Percentiles rank a stretch among this genome's conserved stretches.
Conservation (phyloP, 208 protist genomes). For the Borovskyia barvae region DNA sequence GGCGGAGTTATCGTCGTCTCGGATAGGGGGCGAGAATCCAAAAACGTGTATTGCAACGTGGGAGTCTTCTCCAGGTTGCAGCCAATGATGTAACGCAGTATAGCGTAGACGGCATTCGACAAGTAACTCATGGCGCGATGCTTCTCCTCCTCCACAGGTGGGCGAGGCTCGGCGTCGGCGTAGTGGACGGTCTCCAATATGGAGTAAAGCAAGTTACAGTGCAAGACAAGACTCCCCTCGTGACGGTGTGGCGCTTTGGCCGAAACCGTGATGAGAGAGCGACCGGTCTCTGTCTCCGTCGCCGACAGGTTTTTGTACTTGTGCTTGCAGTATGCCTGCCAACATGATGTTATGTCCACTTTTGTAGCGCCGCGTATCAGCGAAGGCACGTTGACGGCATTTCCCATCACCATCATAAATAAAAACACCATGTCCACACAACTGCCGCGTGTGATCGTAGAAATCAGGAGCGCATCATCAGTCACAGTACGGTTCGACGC, state of each 20-base stretch:
- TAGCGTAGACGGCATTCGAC: constrained; percentile 60
- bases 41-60: constrained; percentile 46
- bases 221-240: constrained; percentile 38
- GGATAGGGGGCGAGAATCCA: constrained; percentile 60
- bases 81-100: constrained; percentile 73
- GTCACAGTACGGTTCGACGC: constrained; percentile 2
- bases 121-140: constrained; percentile 53
- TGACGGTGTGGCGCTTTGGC: constrained; percentile 8
- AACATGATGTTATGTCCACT: constrained; percentile 83
- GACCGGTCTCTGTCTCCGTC: constrained; percentile 46
- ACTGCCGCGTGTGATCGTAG: constrained; percentile 54
- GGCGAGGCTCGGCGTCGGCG: constrained; percentile 68
- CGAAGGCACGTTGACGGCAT: constrained; percentile 70
- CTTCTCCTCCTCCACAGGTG: constrained; percentile 70
- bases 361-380: constrained; percentile 78
- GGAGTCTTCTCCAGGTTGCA: constrained; percentile 58
- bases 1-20: constrained; percentile 40
- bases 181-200: constrained; percentile 79
- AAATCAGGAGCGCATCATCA: constrained; percentile 23
- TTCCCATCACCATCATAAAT: constrained; percentile 86
- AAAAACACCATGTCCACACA: constrained; percentile 87
- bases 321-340: constrained; percentile 77
- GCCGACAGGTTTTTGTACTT: constrained; percentile 58
- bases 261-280: constrained; percentile 16
- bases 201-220: constrained; percentile 60